Conservation (phyloP, 805 yeast species). For the Candida vartiovaarae region DNA sequence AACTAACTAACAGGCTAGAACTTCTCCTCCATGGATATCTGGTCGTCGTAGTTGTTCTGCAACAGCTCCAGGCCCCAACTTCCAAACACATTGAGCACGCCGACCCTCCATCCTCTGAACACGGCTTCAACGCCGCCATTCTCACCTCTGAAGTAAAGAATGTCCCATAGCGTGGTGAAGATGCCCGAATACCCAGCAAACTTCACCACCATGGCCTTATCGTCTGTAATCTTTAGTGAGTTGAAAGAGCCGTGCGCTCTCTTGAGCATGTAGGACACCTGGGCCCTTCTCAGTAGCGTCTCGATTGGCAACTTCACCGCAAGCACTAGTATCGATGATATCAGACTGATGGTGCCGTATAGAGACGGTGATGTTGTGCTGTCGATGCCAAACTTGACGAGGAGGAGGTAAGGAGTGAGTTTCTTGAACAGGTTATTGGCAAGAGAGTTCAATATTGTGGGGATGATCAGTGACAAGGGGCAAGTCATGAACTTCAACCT, state of each 20-base stretch:
- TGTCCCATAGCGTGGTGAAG: constrained; percentile 44
- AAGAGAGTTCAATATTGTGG: constrained; percentile 61
- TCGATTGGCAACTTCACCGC: constrained; percentile 81
- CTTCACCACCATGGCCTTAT: constrained; percentile 49
- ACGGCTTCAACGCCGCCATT: constrained; percentile 43
- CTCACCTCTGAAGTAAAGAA: constrained; percentile 32
- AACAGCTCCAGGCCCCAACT: constrained; percentile 72
- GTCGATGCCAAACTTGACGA: constrained; percentile 58
- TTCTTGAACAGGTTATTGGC: constrained; percentile 53
- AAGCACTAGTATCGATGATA: constrained; percentile 60
- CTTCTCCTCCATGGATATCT: constrained; percentile 34
- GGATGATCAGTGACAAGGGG: constrained; percentile 56
- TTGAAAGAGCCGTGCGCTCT: constrained; percentile 20
- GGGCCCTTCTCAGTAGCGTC: constrained; percentile 78
- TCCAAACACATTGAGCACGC: constrained; percentile 70
- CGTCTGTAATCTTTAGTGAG: constrained; percentile 34
- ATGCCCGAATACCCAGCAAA: constrained; percentile 52
- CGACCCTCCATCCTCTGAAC: constrained; percentile 91
- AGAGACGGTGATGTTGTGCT: constrained; percentile 53
- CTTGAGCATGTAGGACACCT: constrained; percentile 53
- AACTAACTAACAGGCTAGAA: constrained; percentile 11
- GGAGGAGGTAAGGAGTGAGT: constrained; percentile 59
- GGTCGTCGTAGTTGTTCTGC: constrained; percentile 41
- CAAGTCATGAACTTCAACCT: constrained; percentile 41
- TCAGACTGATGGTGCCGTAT: constrained; percentile 51